These are phyloP conservation scores for Microthlaspi erraticum DNA, from an alignment of 345 rosid species.

Conservation along the genomic window DNA sequence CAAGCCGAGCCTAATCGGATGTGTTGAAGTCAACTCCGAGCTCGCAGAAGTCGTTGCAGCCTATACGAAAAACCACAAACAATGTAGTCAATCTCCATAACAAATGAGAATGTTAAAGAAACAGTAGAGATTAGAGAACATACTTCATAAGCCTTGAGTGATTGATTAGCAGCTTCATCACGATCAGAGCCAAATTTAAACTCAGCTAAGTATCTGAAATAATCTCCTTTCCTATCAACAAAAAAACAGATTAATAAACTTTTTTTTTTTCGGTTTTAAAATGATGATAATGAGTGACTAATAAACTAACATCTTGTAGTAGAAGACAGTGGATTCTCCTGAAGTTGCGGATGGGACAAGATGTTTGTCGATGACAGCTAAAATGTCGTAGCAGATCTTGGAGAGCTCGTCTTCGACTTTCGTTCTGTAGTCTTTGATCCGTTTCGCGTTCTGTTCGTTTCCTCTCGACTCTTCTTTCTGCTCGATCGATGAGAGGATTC, in stretches of 20 bases:
- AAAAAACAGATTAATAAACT: too few species aligned
- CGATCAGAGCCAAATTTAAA: constrained; percentile 54
- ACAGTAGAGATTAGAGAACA: background rate
- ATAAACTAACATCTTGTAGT: constrained; percentile 71
- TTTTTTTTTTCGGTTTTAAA: too few species aligned
- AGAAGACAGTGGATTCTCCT: constrained; percentile 86
- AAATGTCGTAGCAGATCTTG: constrained; percentile 72
- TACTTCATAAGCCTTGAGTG: constrained; percentile 53
- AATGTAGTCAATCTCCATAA: too few species aligned
- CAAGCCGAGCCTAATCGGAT: constrained; percentile 85
- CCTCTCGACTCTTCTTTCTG: constrained; percentile 87
- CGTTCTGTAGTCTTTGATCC: constrained; percentile 70
- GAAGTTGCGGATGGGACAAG: constrained; percentile 70
- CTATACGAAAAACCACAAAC: constrained; percentile 19
- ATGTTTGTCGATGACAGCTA: constrained; percentile 56
- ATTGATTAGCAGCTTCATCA: constrained; percentile 55
- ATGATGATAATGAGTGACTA: too few species aligned
- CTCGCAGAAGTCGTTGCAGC: constrained; percentile 52
- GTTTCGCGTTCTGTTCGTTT: constrained; percentile 67
- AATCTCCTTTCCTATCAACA: constrained; percentile 61
- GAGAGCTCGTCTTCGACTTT: constrained; percentile 79
- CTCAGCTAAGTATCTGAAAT: constrained; percentile 64
- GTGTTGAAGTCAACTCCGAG: constrained; percentile 70
- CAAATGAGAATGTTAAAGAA: background rate
- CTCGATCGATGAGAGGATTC: constrained; percentile 77